Evolutionary conservation across 306 rosid species (phyloP).

Genomic region (Vigna unguiculata): DNA sequence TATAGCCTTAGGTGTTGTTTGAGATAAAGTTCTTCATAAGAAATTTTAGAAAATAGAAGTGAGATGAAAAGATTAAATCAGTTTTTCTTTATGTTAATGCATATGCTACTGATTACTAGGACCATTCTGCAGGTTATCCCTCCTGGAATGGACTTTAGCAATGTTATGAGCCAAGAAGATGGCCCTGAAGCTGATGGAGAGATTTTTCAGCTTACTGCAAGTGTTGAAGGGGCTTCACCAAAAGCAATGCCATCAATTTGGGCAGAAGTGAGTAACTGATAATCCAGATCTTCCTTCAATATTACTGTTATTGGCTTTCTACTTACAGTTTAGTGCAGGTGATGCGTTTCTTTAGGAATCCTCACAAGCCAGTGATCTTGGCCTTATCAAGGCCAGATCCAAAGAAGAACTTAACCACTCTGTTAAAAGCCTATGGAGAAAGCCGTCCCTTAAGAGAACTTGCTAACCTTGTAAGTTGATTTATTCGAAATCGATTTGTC

Average conservation of each 20-base stretch:
- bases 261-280: conserved; percentile 73
- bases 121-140: conserved; percentile 85
- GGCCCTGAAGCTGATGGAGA: conserved; percentile 75
- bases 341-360: conserved; percentile 86
- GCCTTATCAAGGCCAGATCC: conserved; percentile 94
- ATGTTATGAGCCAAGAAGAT: conserved; percentile 76
- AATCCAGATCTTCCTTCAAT: neutral
- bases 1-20: neutral
- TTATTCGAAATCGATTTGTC: conserved; percentile 20
- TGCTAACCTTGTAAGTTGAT: conserved; percentile 82
- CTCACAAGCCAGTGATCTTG: conserved; percentile 92
- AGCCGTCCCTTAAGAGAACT: conserved; percentile 82
- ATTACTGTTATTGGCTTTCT: conserved; percentile 12
- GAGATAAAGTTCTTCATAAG: too few relatives aligned
- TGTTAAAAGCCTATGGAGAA: conserved; percentile 88
- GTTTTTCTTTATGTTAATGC: too few relatives aligned
- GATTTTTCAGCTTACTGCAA: conserved; percentile 57
- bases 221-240: conserved; percentile 62
- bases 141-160: conserved; percentile 96
- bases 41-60: too few relatives aligned
- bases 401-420: conserved; percentile 87
- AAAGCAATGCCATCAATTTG: conserved; percentile 79
- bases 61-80: too few relatives aligned
- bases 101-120: too few relatives aligned
- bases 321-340: conserved; percentile 55